phyloP scores from a whole-genome alignment of 805 yeast genomes.

The Cyberlindnera mycetangii region DNA sequence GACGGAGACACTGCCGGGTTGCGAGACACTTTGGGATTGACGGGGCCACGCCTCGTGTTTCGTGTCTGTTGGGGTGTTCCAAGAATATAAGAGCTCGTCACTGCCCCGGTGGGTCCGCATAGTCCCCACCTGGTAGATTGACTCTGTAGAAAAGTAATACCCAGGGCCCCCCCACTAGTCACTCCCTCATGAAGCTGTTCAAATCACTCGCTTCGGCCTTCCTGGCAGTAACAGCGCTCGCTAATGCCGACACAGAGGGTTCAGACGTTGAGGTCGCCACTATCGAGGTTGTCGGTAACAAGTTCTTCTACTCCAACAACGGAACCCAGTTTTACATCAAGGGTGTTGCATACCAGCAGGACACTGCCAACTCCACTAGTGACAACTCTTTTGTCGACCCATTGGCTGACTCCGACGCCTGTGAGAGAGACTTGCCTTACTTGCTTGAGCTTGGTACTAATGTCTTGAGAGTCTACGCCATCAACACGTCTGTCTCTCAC shows the following conservation, averaged over 20 bases:
- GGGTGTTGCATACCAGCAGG: constrained; percentile 75
- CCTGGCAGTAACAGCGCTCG: constrained; percentile 11
- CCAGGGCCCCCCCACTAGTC: background rate
- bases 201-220: constrained; percentile 4
- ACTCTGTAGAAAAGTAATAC: no score
- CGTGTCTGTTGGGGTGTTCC: background rate
- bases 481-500: constrained; percentile 65
- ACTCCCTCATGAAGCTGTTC: constrained; percentile 4
- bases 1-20: no score
- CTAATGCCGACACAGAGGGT: constrained; percentile 24
- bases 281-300: constrained; percentile 61
- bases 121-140: no score
- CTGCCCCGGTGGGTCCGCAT: no score
- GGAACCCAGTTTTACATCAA: constrained; percentile 74
- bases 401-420: constrained; percentile 55
- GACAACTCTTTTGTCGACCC: constrained; percentile 55
- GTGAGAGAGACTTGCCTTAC: constrained; percentile 73
- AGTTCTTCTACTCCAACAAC: constrained; percentile 64
- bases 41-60: background rate
- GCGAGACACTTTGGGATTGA: background rate
- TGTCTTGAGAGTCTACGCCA: constrained; percentile 73
- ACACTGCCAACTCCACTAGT: constrained; percentile 42
- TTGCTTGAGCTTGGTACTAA: constrained; percentile 60
- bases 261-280: constrained; percentile 38
- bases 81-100: background rate